These are phyloP conservation scores for Diaporthe eres DNA, from an alignment of 2,329 filamentous ascomycete species.

Conservation along the genomic window DNA sequence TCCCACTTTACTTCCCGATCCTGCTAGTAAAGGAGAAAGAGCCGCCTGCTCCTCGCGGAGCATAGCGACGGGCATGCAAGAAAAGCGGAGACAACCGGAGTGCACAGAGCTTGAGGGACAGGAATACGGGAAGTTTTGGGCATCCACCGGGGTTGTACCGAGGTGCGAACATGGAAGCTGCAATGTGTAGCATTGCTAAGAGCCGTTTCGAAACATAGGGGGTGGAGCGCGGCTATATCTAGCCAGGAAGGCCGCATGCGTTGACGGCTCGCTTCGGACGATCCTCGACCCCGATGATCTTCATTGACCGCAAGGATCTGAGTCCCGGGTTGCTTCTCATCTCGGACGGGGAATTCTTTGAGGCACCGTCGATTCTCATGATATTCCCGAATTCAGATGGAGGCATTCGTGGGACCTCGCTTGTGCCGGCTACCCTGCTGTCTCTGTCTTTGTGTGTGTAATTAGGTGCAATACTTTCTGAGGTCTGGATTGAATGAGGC, in stretches of 20 bases:
- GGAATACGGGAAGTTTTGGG: slow-evolving; percentile 4
- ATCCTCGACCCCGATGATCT: slow-evolving; percentile 10
- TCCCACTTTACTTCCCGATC: slow-evolving; percentile 30
- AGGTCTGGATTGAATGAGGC: neutral
- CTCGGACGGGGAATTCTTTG: slow-evolving; percentile 13
- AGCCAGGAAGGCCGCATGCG: slow-evolving; percentile 18
- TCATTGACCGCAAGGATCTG: neutral
- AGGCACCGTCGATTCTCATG: neutral
- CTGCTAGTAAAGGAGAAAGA: slow-evolving; percentile 17
- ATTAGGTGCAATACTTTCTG: neutral
- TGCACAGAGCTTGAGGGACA: neutral
- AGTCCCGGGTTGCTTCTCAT: slow-evolving; percentile 9
- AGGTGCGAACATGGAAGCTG: slow-evolving; percentile 8
- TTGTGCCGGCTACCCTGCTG: neutral
- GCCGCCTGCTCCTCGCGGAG: slow-evolving; percentile 22
- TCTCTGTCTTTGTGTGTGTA: neutral
- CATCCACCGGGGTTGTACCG: slow-evolving; percentile 8
- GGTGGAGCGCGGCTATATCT: slow-evolving; percentile 29
- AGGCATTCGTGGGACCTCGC: neutral
- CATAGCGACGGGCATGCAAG: neutral
- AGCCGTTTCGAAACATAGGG: slow-evolving; percentile 29
- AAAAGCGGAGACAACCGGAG: slow-evolving; percentile 12
- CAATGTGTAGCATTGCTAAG: slow-evolving; percentile 6
- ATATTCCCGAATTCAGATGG: slow-evolving; percentile 4
- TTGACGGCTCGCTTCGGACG: slow-evolving; percentile 30